These are phyloP conservation scores for Mediolabrus comicus DNA, from an alignment of 108 stramenopile species.

Conservation along the genomic window DNA sequence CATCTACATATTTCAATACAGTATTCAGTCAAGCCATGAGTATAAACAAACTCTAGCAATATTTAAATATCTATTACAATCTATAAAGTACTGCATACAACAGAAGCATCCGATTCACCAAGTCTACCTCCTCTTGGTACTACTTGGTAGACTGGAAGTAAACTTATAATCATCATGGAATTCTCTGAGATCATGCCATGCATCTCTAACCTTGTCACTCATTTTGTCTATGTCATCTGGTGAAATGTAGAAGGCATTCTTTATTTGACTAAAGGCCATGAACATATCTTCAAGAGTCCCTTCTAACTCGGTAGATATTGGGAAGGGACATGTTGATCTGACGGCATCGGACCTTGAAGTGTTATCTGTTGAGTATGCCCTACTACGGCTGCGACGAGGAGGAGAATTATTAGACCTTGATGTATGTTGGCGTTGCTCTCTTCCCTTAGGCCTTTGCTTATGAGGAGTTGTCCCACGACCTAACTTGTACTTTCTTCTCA, in stretches of 20 bases:
- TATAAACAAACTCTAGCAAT: neutral
- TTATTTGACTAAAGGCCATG: slow-evolving; percentile 16
- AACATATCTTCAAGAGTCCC: slow-evolving; percentile 10
- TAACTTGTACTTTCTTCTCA: slow-evolving; percentile 2
- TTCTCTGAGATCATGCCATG: slow-evolving; percentile 3
- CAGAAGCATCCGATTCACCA: neutral
- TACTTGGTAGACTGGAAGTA: neutral
- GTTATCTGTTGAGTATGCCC: slow-evolving; percentile 5
- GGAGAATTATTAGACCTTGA: neutral
- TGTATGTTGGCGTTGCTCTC: neutral
- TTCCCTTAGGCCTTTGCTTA: neutral
- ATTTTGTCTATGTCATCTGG: slow-evolving; percentile 25
- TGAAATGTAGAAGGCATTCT: slow-evolving; percentile 27
- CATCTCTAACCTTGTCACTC: slow-evolving; percentile 24
- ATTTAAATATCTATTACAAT: neutral
- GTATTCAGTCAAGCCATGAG: too few species aligned
- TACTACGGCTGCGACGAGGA: neutral
- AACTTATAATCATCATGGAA: neutral
- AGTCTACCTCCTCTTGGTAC: neutral
- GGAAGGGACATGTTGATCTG: slow-evolving; percentile 5
- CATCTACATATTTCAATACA: too few species aligned
- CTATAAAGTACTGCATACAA: neutral
- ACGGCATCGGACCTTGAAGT: neutral
- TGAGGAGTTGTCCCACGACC: neutral
- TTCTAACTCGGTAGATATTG: neutral